Percentiles rank a stretch among this genome's conserved stretches.
Evolutionary conservation across 208 protist genomes (phyloP).

Genomic region (Leishmania turanica): DNA sequence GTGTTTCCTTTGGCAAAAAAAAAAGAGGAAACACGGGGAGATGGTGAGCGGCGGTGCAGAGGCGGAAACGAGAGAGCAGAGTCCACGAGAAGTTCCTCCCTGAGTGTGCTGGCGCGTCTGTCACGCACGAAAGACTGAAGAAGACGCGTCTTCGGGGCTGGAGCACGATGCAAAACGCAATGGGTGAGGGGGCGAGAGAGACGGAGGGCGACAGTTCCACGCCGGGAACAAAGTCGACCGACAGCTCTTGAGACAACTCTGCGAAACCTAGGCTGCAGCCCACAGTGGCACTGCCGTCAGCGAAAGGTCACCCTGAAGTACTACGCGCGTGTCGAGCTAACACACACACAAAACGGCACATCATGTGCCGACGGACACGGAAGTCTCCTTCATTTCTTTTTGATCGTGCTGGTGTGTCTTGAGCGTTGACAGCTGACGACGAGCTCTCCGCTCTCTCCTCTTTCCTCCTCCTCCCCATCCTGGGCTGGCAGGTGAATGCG

Average conservation of each 20-base stretch:
- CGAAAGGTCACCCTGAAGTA: not conserved
- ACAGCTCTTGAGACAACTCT: no score
- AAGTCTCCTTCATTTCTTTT: not conserved
- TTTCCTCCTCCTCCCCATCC: not conserved
- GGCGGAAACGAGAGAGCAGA: not conserved
- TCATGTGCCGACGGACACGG: not conserved
- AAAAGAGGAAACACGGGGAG: not conserved
- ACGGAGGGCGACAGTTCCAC: not conserved
- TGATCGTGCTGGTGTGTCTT: not conserved
- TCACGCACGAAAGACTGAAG: not conserved
- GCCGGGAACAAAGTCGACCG: not conserved
- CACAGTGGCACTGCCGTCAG: not conserved
- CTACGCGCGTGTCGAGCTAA: not conserved
- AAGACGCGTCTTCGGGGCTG: not conserved
- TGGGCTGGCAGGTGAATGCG: not conserved
- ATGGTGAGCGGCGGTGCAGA: not conserved
- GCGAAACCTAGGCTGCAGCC: not conserved
- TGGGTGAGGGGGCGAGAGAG: not conserved
- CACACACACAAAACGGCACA: not conserved
- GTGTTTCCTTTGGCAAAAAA: not conserved
- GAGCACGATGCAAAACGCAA: not conserved
- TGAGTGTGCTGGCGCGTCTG: not conserved
- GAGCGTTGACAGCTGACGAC: no score
- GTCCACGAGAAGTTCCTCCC: not conserved
- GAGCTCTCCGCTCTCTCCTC: not conserved